Evolutionary conservation across 305 asterid genomes (phyloP).

Genomic region (Fraxinus velutina): DNA sequence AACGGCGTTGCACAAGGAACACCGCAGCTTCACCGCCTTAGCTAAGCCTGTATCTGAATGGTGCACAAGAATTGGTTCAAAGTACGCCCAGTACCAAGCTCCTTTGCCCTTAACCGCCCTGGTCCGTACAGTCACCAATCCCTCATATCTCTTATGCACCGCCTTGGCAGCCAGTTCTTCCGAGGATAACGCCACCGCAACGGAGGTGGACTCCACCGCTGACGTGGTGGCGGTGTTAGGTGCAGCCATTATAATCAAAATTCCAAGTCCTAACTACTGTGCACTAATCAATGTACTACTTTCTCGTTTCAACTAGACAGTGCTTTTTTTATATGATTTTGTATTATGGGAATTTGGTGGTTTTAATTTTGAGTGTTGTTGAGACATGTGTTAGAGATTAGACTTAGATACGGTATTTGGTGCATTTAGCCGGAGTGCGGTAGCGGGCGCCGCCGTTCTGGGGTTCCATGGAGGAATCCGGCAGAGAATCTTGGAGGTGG

Average conservation of each 20-base stretch:
- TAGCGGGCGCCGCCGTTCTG: constrained; percentile 24
- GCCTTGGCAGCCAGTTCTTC: constrained; percentile 75
- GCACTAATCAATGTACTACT: constrained; percentile 21
- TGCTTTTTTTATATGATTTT: constrained; percentile 9
- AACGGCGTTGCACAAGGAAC: constrained; percentile 80
- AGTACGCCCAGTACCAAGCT: constrained; percentile 97
- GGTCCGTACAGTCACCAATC: constrained; percentile 69
- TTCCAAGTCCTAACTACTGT: constrained; percentile 19
- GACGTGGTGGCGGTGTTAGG: constrained; percentile 39
- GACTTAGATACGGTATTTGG: constrained; percentile 6
- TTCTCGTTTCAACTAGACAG: background rate
- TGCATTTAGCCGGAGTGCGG: constrained; percentile 29
- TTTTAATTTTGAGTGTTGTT: background rate
- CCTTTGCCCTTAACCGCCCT: constrained; percentile 93
- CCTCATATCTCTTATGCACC: constrained; percentile 77
- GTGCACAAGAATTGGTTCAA: constrained; percentile 80
- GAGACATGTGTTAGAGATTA: background rate
- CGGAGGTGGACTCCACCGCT: constrained; percentile 30
- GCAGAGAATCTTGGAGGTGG: constrained; percentile 25
- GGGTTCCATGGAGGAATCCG: constrained; percentile 45
- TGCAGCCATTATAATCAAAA: constrained; percentile 42
- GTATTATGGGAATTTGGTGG: background rate
- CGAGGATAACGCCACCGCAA: constrained; percentile 21
- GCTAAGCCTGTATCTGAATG: constrained; percentile 72
- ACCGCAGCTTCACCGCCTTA: constrained; percentile 82